phyloP scores from a whole-genome alignment of 805 yeast species.

The Lachancea cidri region DNA sequence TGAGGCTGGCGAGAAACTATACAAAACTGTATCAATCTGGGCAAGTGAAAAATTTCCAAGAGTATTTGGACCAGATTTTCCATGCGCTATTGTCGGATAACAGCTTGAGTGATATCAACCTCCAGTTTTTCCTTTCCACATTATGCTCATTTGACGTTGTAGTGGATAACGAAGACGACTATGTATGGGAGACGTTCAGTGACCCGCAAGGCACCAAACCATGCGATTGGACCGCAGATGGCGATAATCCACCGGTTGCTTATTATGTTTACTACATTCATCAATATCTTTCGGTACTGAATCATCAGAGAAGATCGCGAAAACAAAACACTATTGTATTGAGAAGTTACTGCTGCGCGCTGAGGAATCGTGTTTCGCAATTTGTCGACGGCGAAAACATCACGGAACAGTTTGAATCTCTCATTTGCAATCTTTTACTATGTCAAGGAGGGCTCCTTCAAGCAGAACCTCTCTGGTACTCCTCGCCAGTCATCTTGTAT shows the following conservation, averaged over 20 bases:
- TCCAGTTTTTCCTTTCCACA: conserved; percentile 31
- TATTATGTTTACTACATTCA: conserved; percentile 36
- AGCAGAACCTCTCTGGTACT: conserved; percentile 27
- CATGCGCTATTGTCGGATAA: conserved; percentile 30
- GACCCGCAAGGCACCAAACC: conserved; percentile 15
- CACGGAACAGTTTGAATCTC: conserved; percentile 27
- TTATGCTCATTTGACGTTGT: conserved; percentile 32
- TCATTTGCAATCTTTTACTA: conserved; percentile 26
- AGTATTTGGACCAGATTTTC: conserved; percentile 31
- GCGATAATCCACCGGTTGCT: conserved; percentile 37
- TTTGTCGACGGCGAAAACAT: conserved; percentile 17
- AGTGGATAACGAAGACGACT: conserved; percentile 21
- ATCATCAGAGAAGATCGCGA: conserved; percentile 12
- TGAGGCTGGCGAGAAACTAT: conserved; percentile 33
- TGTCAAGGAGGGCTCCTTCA: conserved; percentile 29
- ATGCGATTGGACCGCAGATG: conserved; percentile 27
- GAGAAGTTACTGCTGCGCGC: conserved; percentile 22
- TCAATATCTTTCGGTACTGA: conserved; percentile 18
- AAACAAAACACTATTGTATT: conserved; percentile 19
- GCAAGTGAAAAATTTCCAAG: conserved; percentile 29
- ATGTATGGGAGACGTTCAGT: conserved; percentile 26
- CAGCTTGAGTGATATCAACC: conserved; percentile 20
- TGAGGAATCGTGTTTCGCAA: conserved; percentile 26
- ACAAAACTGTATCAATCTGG: conserved; percentile 19
- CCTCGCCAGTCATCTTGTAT: conserved; percentile 20